Evolutionary conservation across 1,284 basidiomycete genomes (phyloP), one percentile per base, ranked within the genome.

Genomic region (Ustilago bromivora): DNA sequence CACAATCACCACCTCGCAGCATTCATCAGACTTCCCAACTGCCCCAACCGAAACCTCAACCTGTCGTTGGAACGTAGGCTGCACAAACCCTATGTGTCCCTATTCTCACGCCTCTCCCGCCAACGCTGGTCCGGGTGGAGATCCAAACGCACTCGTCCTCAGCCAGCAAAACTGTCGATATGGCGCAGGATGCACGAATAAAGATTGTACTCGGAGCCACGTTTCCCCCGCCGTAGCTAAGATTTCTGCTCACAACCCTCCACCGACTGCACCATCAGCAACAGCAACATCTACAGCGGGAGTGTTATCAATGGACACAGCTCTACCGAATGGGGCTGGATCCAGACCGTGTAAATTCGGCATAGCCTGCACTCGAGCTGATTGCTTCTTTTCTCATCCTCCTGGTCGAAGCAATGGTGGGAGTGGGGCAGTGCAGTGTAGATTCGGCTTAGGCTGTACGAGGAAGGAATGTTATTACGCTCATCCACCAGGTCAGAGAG

Each of bases 41-140:
- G 47, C 43, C 9, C 84, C 84, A 0, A 57, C 64, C 23, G 66
- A 84, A 31, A 47, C 67, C 2, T 68, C 80, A 9, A 63, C 83
- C 23, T 86, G 84, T 55, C 78, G 82, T 4, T 85, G 76, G 63
- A 76, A 73, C 38, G 51, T 81, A 0, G 62, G 63, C 10, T 86
- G 84, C 70, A 86, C 84, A 23, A 82, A 83, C 43, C 83, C 83
- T 2, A 68, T 79, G 71, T 86, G 84, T 53, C 35, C 47, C 6
- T 86, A 82, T 72, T 76, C 75, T 32, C 84, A 86, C 53, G 82
- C 84, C 2, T 78, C 83, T 7, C 80, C 84, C 1, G 69, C 72
- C 52, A 77, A 79, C 57, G 78, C 82, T 10, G 73, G 78, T 10
- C 64, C 67, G 7, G 51, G 62, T 4, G 72, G 71, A 11, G 76